Evolutionary conservation across 75 land plant species (phyloP).

Genomic region (Isoetes taiwanensis): DNA sequence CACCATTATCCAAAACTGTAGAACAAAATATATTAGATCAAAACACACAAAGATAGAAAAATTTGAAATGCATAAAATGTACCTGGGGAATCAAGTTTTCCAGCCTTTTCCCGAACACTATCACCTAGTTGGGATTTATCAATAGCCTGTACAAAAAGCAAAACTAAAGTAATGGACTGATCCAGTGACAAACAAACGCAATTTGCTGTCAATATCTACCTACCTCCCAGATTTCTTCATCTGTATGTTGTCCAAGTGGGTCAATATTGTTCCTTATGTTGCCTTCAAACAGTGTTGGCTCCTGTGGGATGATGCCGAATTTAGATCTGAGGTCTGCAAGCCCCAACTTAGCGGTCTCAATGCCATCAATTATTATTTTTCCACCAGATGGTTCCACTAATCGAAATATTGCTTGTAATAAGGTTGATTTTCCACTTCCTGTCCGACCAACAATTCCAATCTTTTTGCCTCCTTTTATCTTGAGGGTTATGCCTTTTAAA

Average conservation of each 20-base stretch:
- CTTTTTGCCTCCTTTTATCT: constrained; percentile 60
- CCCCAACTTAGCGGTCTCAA: constrained; percentile 60
- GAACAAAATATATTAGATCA: neutral
- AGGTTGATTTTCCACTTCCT: constrained; percentile 91
- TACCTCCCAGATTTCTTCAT: constrained; percentile 49
- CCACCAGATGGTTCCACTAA: constrained; percentile 80
- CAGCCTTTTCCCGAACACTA: constrained; percentile 42
- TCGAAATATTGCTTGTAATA: constrained; percentile 88
- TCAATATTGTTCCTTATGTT: constrained; percentile 38
- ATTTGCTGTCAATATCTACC: neutral
- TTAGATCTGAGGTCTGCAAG: constrained; percentile 38
- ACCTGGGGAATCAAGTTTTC: constrained; percentile 62
- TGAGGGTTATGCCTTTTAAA: constrained; percentile 29
- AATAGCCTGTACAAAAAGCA: constrained; percentile 34
- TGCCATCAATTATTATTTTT: constrained; percentile 58
- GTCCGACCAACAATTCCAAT: constrained; percentile 89
- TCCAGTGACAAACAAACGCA: neutral
- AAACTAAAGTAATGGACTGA: neutral
- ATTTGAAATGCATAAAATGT: neutral
- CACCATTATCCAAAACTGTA: constrained; percentile 44
- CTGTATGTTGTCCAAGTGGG: constrained; percentile 40
- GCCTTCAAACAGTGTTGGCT: constrained; percentile 76
- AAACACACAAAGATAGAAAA: neutral
- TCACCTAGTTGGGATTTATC: constrained; percentile 71
- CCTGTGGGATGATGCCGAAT: constrained; percentile 84